Evolutionary conservation across 1,139 yeast genomes (phyloP).

Genomic region (Hyphopichia khmerensis): DNA sequence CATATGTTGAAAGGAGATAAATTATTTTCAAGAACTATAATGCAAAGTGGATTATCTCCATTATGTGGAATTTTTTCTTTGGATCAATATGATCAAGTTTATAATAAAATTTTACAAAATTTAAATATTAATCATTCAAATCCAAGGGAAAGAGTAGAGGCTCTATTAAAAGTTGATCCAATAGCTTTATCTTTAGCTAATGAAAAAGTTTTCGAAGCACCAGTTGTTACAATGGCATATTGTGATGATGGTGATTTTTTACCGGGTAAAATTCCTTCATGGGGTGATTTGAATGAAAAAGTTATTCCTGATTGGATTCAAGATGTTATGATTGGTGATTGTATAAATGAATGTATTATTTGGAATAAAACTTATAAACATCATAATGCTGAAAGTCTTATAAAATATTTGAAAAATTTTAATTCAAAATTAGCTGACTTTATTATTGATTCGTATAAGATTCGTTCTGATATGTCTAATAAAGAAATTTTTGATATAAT

Average conservation of each 20-base stretch:
- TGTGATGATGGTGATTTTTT: conserved; percentile 8
- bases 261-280: conserved; percentile 5
- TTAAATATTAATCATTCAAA: conserved; percentile 9
- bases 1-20: conserved; percentile 8
- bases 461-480: conserved; percentile 1
- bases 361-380: conserved; percentile 11
- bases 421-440: background rate
- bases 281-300: conserved; percentile 5
- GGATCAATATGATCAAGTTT: conserved; percentile 11
- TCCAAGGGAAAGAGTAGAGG: conserved; percentile 9
- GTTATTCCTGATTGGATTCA: conserved; percentile 10
- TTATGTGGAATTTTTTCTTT: conserved; percentile 11
- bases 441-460: conserved; percentile 4
- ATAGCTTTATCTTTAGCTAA: conserved; percentile 6
- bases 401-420: background rate
- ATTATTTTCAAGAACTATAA: conserved; percentile 10
- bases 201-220: conserved; percentile 8
- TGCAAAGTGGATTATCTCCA: conserved; percentile 14
- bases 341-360: conserved; percentile 11
- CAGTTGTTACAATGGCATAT: conserved; percentile 13
- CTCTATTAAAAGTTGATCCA: conserved; percentile 8
- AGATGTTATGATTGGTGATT: conserved; percentile 12
- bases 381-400: conserved; percentile 3
- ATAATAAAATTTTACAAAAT: conserved; percentile 9
- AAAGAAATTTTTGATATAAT: conserved; percentile 3